Percentiles rank a stretch among this genome's conserved stretches.
Evolutionary conservation across 768 basidiomycete genomes (phyloP).

Genomic region (Russula emetica): DNA sequence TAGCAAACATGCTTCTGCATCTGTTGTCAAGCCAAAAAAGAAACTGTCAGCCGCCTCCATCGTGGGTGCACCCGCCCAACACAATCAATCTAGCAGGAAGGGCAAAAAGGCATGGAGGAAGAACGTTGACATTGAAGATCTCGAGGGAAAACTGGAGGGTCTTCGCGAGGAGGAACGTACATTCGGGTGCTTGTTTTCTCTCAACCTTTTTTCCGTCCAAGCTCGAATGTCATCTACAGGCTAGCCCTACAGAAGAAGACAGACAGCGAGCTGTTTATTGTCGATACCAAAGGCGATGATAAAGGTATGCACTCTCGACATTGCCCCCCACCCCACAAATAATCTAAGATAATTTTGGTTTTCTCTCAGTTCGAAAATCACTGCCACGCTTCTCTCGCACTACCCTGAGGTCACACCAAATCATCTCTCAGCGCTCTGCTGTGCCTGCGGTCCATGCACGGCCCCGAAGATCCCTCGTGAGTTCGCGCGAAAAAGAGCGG

Average conservation of each 20-base stretch:
- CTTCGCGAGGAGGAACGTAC: conserved; percentile 77
- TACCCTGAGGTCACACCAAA: conserved; percentile 66
- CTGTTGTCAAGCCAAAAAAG: conserved; percentile 8
- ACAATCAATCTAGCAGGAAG: conserved; percentile 71
- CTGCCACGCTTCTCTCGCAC: conserved; percentile 52
- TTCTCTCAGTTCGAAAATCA: conserved; percentile 50
- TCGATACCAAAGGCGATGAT: conserved; percentile 79
- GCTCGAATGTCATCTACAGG: conserved; percentile 36
- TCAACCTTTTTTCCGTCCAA: not conserved
- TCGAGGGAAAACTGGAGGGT: conserved; percentile 72
- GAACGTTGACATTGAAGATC: conserved; percentile 79
- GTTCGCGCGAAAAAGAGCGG: conserved; percentile 66
- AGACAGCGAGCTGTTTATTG: conserved; percentile 70
- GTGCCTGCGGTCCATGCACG: conserved; percentile 80
- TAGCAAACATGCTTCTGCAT: not conserved
- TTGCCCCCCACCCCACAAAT: not conserved
- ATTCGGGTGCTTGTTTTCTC: conserved; percentile 54
- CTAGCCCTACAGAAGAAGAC: conserved; percentile 59
- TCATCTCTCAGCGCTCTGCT: conserved; percentile 82
- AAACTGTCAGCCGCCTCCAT: conserved; percentile 14
- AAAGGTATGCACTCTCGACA: conserved; percentile 43
- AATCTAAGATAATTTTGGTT: not conserved
- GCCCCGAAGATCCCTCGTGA: conserved; percentile 37
- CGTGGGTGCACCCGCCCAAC: conserved; percentile 57
- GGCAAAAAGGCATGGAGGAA: conserved; percentile 95